Conservation (phyloP, 2,329 filamentous ascomycete species). For the Aureobasidium sp. region DNA sequence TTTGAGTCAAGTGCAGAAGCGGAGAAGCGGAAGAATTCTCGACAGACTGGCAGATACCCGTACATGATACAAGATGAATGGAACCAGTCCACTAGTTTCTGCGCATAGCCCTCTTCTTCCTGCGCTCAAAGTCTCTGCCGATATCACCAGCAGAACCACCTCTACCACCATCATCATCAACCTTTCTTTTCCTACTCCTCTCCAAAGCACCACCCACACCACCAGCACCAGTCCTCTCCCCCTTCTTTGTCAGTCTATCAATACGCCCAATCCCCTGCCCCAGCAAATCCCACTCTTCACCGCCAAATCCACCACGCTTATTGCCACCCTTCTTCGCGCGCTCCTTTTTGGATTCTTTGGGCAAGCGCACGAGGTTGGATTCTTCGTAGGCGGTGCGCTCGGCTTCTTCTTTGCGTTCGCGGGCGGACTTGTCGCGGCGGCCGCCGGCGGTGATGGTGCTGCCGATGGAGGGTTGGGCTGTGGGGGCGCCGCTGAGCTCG, state of each 20-base stretch:
- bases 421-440: slow-evolving; percentile 67
- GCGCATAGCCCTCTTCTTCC: slow-evolving; percentile 18
- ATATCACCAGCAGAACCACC: slow-evolving; percentile 53
- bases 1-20: not conserved
- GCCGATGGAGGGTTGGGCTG: slow-evolving; percentile 84
- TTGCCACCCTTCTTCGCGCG: slow-evolving; percentile 49
- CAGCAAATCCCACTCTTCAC: slow-evolving; percentile 86
- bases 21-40: not conserved
- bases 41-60: not conserved
- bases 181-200: slow-evolving; percentile 78
- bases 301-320: slow-evolving; percentile 59
- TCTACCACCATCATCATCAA: slow-evolving; percentile 62
- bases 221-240: slow-evolving; percentile 38
- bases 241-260: slow-evolving; percentile 66
- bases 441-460: slow-evolving; percentile 74
- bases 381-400: slow-evolving; percentile 87
- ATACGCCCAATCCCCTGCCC: slow-evolving; percentile 83
- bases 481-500: slow-evolving; percentile 74
- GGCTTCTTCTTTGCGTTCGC: slow-evolving; percentile 68
- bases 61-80: not conserved
- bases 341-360: slow-evolving; percentile 84
- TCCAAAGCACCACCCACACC: slow-evolving; percentile 58
- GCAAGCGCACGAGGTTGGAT: slow-evolving; percentile 80
- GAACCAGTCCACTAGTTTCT: slow-evolving; percentile 5
- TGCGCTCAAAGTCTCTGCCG: slow-evolving; percentile 19